These are phyloP conservation scores for Allomyces javanicus DNA, from an alignment of 192 early-diverging fungal species.

Conservation along the genomic window DNA sequence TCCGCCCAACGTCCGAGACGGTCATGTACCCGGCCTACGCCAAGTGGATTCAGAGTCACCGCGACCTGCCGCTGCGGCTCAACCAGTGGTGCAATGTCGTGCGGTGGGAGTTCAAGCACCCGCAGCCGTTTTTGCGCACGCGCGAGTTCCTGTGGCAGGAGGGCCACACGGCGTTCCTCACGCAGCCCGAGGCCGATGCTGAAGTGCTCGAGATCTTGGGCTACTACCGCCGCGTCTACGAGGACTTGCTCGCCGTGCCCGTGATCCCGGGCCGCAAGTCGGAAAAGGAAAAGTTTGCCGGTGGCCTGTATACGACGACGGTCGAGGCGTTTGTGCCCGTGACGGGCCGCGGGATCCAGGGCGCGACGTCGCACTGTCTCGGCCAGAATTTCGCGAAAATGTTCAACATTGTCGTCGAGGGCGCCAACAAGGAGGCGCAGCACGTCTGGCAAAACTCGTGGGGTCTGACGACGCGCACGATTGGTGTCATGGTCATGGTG, in stretches of 20 bases:
- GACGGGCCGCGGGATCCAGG: slow-evolving; percentile 95
- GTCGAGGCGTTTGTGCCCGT: slow-evolving; percentile 93
- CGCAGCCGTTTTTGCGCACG: slow-evolving; percentile 94
- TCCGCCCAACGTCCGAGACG: slow-evolving; percentile 97
- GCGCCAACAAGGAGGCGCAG: slow-evolving; percentile 41
- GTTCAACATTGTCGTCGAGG: slow-evolving; percentile 74
- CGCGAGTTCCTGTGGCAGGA: slow-evolving; percentile 99
- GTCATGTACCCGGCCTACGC: slow-evolving; percentile 99
- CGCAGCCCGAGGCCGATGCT: slow-evolving; percentile 59
- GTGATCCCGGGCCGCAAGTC: slow-evolving; percentile 93
- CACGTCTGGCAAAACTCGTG: slow-evolving; percentile 98
- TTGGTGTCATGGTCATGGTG: slow-evolving; percentile 98
- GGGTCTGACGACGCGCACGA: slow-evolving; percentile 91
- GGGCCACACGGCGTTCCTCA: slow-evolving; percentile 91
- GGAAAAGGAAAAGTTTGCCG: slow-evolving; percentile 98
- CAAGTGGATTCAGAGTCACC: slow-evolving; percentile 92
- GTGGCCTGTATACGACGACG: slow-evolving; percentile 91
- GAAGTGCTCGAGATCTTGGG: slow-evolving; percentile 85
- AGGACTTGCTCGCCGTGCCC: slow-evolving; percentile 89
- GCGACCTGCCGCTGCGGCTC: slow-evolving; percentile 84
- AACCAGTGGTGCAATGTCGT: slow-evolving; percentile 99
- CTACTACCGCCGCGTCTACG: slow-evolving; percentile 89
- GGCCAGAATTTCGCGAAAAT: slow-evolving; percentile 99
- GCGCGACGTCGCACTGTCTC: slow-evolving; percentile 91
- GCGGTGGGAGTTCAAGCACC: slow-evolving; percentile 99